Evolutionary conservation across 805 yeast genomes (phyloP).

Genomic region (Saccharomycopsis olivae): DNA sequence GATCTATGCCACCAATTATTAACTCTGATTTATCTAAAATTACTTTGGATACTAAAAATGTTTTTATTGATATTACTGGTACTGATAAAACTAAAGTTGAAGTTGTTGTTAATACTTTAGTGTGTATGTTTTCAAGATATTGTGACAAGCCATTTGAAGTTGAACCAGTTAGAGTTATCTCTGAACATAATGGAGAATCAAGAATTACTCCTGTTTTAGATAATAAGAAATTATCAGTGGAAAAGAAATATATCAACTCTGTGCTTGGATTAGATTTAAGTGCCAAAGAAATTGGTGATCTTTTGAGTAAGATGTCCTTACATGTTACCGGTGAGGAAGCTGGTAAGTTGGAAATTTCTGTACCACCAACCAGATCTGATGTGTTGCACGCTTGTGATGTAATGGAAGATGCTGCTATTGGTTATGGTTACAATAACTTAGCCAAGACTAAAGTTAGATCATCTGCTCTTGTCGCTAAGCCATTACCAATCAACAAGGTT

Average conservation of each 20-base stretch:
- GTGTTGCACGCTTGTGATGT: conserved; percentile 94
- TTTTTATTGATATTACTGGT: conserved; percentile 90
- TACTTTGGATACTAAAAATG: conserved; percentile 71
- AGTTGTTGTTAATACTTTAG: conserved; percentile 81
- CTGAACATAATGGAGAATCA: conserved; percentile 68
- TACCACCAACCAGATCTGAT: conserved; percentile 95
- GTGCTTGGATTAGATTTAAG: conserved; percentile 77
- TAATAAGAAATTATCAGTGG: conserved; percentile 63
- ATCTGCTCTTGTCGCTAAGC: conserved; percentile 71
- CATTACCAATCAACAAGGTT: conserved; percentile 84
- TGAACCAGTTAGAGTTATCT: conserved; percentile 81
- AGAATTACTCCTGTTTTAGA: conserved; percentile 66
- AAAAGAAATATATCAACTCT: conserved; percentile 78
- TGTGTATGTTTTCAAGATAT: conserved; percentile 92
- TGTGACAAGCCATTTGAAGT: conserved; percentile 71
- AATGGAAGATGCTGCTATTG: conserved; percentile 97
- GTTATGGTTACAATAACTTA: conserved; percentile 87
- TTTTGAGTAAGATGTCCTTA: conserved; percentile 76
- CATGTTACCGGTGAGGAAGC: conserved; percentile 35
- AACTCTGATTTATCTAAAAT: conserved; percentile 88
- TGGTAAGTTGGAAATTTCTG: conserved; percentile 47
- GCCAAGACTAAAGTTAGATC: conserved; percentile 69
- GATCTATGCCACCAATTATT: conserved; percentile 95
- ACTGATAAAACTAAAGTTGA: conserved; percentile 92
- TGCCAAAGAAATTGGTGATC: conserved; percentile 53